These are phyloP conservation scores for Chalciporus sphaerocephalus DNA, from an alignment of 768 basidiomycete genomes.

Conservation along the genomic window DNA sequence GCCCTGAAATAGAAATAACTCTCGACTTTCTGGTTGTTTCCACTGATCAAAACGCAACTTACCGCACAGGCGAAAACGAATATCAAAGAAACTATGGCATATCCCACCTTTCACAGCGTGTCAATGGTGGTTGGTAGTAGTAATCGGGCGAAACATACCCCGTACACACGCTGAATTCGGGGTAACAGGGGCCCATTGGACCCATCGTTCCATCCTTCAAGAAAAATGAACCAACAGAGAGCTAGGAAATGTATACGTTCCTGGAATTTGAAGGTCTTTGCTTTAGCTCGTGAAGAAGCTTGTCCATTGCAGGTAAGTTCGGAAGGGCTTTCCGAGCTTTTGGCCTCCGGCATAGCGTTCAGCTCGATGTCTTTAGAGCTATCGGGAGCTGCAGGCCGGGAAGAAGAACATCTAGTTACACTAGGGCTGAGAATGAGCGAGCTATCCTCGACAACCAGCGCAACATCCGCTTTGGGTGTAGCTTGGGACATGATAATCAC, in stretches of 20 bases:
- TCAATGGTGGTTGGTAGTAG: neutral
- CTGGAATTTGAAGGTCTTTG: conserved; percentile 6
- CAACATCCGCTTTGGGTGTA: neutral
- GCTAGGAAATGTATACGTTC: conserved; percentile 47
- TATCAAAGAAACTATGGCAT: conserved; percentile 49
- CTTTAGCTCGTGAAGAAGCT: conserved; percentile 5
- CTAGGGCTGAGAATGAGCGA: conserved; percentile 2
- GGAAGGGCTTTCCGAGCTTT: too few relatives aligned
- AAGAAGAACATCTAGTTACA: conserved; percentile 1
- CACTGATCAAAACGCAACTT: conserved; percentile 9
- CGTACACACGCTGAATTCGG: conserved; percentile 57
- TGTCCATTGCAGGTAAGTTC: neutral
- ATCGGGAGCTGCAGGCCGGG: conserved; percentile 3
- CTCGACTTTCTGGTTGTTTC: conserved; percentile 17
- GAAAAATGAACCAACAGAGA: conserved; percentile 53
- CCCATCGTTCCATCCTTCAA: conserved; percentile 78
- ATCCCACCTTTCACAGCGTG: conserved; percentile 39
- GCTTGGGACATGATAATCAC: conserved; percentile 3
- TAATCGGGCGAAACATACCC: conserved; percentile 26
- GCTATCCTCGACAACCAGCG: neutral
- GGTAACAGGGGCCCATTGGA: conserved; percentile 72
- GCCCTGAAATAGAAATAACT: conserved; percentile 25
- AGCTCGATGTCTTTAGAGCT: conserved; percentile 3
- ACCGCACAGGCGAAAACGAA: conserved; percentile 50
- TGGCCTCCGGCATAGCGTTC: neutral